Conservation (phyloP, 139 green algal species). For the Chlamydomonas urium region DNA sequence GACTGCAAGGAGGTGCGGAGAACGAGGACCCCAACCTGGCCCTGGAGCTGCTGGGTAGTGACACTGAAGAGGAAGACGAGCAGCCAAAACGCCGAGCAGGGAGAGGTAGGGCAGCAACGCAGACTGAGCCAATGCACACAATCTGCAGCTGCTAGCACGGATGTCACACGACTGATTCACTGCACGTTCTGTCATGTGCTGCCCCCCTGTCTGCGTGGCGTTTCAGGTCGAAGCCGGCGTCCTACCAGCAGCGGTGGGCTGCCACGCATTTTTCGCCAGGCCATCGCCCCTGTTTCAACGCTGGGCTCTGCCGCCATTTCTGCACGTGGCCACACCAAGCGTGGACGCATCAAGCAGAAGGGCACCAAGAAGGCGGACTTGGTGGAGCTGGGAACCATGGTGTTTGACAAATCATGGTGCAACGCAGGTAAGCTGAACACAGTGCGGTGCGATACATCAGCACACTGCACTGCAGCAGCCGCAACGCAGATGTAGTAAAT, state of each 20-base stretch:
- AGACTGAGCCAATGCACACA: no score
- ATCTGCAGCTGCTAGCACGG: no score
- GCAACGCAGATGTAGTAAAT: neutral
- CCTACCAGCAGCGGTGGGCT: neutral
- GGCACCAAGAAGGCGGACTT: conserved; percentile 34
- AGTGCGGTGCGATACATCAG: neutral
- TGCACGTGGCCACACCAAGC: conserved; percentile 66
- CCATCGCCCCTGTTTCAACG: neutral
- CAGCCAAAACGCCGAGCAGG: no score
- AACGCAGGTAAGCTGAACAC: conserved; percentile 48
- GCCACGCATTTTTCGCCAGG: neutral
- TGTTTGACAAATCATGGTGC: conserved; percentile 57
- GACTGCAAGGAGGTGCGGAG: neutral
- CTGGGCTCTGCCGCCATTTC: conserved; percentile 49
- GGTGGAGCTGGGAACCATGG: conserved; percentile 25
- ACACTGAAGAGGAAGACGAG: no score
- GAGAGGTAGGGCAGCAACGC: no score
- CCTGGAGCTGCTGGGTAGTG: no score
- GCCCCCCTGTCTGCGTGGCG: no score
- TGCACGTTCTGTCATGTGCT: no score
- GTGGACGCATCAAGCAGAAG: conserved; percentile 79
- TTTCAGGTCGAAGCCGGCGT: no score
- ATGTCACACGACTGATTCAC: no score
- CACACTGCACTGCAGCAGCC: neutral
- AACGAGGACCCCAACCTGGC: neutral